Conservation (phyloP, 1,139 yeast species). For the Suhomyces atakaporum region DNA sequence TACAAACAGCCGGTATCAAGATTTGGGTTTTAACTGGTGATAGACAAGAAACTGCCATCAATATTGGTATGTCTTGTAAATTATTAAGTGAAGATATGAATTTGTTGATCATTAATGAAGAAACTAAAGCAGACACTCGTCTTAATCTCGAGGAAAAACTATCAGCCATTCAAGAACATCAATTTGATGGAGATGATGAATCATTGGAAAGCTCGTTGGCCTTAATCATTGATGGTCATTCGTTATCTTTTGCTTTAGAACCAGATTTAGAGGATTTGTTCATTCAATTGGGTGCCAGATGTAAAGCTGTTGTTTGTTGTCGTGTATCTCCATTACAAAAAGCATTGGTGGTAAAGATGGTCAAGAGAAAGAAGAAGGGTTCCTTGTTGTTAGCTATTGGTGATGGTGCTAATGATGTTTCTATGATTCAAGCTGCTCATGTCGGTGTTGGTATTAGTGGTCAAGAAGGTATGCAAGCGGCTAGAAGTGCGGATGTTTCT, state of each 20-base stretch:
- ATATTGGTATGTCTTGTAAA: slow-evolving; percentile 97
- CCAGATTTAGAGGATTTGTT: slow-evolving; percentile 76
- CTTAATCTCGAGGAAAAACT: slow-evolving; percentile 74
- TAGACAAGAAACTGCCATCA: slow-evolving; percentile 98
- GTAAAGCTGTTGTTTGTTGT: slow-evolving; percentile 93
- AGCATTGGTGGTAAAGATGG: slow-evolving; percentile 93
- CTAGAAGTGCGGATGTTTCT: slow-evolving; percentile 95
- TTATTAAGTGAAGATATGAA: slow-evolving; percentile 95
- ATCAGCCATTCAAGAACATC: slow-evolving; percentile 70
- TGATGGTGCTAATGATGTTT: slow-evolving; percentile 98
- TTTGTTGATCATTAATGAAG: slow-evolving; percentile 84
- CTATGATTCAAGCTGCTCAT: slow-evolving; percentile 99
- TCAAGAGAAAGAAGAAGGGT: slow-evolving; percentile 68
- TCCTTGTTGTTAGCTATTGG: slow-evolving; percentile 90
- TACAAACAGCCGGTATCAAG: slow-evolving; percentile 95
- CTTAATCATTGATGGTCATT: slow-evolving; percentile 89
- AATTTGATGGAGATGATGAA: slow-evolving; percentile 59
- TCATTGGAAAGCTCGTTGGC: slow-evolving; percentile 74
- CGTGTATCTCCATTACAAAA: slow-evolving; percentile 97
- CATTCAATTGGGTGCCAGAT: slow-evolving; percentile 76
- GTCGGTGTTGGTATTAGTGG: slow-evolving; percentile 99
- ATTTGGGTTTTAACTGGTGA: slow-evolving; percentile 99
- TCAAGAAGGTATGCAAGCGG: slow-evolving; percentile 99
- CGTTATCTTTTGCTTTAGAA: slow-evolving; percentile 82
- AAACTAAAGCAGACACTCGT: slow-evolving; percentile 69